These are phyloP conservation scores for Aspergillus texensis DNA, from an alignment of 2,329 filamentous ascomycete genomes.

Conservation along the genomic window DNA sequence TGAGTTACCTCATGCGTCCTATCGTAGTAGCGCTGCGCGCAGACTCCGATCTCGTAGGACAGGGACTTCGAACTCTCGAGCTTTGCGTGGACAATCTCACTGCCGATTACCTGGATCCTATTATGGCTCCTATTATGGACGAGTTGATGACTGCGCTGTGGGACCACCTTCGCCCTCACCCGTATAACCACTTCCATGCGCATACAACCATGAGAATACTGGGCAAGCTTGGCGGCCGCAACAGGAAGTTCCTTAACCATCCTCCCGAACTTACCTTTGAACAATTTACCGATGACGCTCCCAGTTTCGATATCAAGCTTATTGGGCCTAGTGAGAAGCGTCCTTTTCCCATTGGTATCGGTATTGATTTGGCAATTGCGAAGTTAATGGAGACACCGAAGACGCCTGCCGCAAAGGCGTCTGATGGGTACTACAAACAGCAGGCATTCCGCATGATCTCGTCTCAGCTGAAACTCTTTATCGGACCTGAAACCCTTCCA, in stretches of 20 bases:
- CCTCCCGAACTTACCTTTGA: slow-evolving; percentile 83
- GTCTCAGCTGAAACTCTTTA: slow-evolving; percentile 84
- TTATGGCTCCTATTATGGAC: slow-evolving; percentile 98
- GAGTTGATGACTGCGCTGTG: slow-evolving; percentile 98
- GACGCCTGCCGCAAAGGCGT: slow-evolving; percentile 55
- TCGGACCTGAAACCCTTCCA: slow-evolving; percentile 83
- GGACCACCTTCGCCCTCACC: slow-evolving; percentile 89
- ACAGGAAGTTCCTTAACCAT: slow-evolving; percentile 91
- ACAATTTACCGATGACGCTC: slow-evolving; percentile 80
- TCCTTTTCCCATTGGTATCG: slow-evolving; percentile 82
- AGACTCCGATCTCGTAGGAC: slow-evolving; percentile 89
- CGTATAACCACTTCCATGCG: slow-evolving; percentile 95
- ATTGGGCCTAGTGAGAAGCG: slow-evolving; percentile 88
- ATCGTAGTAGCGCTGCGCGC: slow-evolving; percentile 93
- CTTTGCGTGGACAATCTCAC: slow-evolving; percentile 98
- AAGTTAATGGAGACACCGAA: slow-evolving; percentile 83
- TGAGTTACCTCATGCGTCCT: slow-evolving; percentile 96
- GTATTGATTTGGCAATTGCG: slow-evolving; percentile 83
- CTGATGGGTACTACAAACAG: slow-evolving; percentile 87
- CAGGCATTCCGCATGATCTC: slow-evolving; percentile 88
- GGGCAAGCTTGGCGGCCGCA: slow-evolving; percentile 92
- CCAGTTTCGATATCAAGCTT: slow-evolving; percentile 85
- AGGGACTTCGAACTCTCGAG: slow-evolving; percentile 89
- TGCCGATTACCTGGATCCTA: slow-evolving; percentile 95
- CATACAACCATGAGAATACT: slow-evolving; percentile 98